These are phyloP conservation scores for Ceratobasidium sp. DNA, from an alignment of 1,284 basidiomycete genomes.

Conservation along the genomic window DNA sequence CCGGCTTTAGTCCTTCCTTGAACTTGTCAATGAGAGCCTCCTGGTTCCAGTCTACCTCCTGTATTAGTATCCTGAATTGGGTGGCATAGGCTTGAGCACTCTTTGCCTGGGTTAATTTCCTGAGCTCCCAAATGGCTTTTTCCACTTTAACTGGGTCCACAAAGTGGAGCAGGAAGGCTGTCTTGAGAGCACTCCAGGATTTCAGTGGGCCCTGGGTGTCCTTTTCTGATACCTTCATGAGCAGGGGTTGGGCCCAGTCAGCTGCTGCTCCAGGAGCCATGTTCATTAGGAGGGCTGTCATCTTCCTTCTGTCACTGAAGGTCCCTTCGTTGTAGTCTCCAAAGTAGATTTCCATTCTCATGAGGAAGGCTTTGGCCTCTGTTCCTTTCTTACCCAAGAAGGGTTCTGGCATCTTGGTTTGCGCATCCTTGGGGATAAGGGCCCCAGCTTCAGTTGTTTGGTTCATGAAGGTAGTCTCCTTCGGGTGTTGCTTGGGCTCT, in stretches of 20 bases:
- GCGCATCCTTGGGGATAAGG: neutral
- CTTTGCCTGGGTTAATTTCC: neutral
- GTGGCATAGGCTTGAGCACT: too few species aligned
- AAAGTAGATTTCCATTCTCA: too few species aligned
- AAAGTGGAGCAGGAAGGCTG: neutral
- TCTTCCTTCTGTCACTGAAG: neutral
- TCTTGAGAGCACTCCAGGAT: neutral
- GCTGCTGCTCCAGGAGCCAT: too few species aligned
- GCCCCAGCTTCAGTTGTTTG: neutral
- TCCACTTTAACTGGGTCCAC: neutral
- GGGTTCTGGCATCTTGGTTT: neutral
- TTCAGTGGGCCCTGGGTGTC: too few species aligned
- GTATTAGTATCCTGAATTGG: too few species aligned
- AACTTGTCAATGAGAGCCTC: too few species aligned
- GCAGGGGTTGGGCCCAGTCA: neutral
- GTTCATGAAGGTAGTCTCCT: too few species aligned
- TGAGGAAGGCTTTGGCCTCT: too few species aligned
- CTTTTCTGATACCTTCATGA: neutral
- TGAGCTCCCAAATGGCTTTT: neutral
- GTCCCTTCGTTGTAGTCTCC: constrained; percentile 2
- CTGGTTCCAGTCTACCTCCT: too few species aligned
- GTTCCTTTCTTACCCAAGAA: constrained; percentile 2
- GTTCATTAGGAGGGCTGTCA: neutral
- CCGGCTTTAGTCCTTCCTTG: too few species aligned
- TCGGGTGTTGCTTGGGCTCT: neutral